Percentiles rank a stretch among this genome's conserved stretches.
Conservation (phyloP, 345 rosid species). For the Dovyalis caffra region DNA sequence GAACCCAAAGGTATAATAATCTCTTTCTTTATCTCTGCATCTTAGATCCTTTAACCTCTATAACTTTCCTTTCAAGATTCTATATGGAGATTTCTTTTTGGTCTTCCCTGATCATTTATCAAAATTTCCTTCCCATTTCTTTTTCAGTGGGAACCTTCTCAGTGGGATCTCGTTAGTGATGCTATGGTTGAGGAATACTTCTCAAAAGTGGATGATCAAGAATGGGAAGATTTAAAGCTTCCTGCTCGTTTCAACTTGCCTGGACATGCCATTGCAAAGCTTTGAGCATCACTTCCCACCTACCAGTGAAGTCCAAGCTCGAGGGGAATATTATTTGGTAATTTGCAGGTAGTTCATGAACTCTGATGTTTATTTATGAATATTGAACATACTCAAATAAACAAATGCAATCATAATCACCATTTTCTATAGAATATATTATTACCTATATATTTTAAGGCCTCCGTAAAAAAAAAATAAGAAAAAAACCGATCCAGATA, state of each 20-base stretch:
- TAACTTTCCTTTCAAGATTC: background rate
- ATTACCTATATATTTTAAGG: no score
- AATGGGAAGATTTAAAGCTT: constrained; percentile 72
- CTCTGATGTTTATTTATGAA: no score
- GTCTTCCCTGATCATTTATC: no score
- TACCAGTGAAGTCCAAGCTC: no score
- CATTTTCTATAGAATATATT: no score
- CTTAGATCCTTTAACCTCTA: background rate
- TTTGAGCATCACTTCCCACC: constrained; percentile 28
- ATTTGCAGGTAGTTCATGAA: no score
- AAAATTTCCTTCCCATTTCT: background rate
- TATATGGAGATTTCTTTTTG: background rate
- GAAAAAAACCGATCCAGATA: no score
- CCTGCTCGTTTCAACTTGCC: constrained; percentile 58
- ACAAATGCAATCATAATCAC: no score
- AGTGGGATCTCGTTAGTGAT: constrained; percentile 54
- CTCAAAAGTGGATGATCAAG: constrained; percentile 45
- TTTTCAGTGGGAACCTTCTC: constrained; percentile 76
- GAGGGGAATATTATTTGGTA: no score
- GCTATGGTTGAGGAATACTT: constrained; percentile 64
- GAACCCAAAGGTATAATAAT: constrained; percentile 64
- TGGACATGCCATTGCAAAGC: constrained; percentile 55
- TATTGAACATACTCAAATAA: no score
- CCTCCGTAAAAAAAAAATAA: no score
- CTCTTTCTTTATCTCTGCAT: constrained; percentile 1